Base-by-base conservation (phyloP, 805 yeast genomes). In the Suhomyces vadensis region DNA sequence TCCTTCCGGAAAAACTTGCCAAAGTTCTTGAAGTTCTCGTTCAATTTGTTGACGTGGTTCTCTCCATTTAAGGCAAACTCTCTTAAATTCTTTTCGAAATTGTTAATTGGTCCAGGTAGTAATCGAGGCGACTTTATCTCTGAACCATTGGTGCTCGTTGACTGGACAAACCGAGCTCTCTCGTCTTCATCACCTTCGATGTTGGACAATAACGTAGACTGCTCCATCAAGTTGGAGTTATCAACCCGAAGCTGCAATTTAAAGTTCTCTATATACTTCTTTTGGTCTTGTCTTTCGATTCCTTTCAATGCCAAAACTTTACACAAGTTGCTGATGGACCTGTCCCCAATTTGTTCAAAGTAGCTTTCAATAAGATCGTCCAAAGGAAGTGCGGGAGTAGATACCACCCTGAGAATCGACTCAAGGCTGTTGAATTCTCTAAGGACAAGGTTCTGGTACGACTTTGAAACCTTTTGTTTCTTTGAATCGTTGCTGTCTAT, bases 301-400 rank as follows among this genome's bases (percentile, higher is more conserved):
- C 85, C 84, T 59, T 87, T 87, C 46, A 87, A 69, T 17, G 72
- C 76, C 42, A 88, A 65, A 2, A 88, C 65, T 56, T 85, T 87
- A 46, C 65, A 62, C 58, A 87, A 87, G 57, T 88, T 88, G 8
- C 63, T 61, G 22, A 78, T 64, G 20, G 81, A 78, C 37, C 73
- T 73, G 63, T 88, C 96, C 6, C 83, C 83, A 41, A 88, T 73
- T 10, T 85, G 66, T 43, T 74, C 71, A 56, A 87, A 78, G 60
- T 88, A 88, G 55, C 74, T 79, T 37, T 79, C 77, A 1, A 86
- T 80, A 17, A 87, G 73, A 43, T 77, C 74, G n/a, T 71, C 77
- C 16, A 67, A 51, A 1, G 95, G 95, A n/a, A 78, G 74, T 5
- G 73, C 63, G 9, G 82, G 81, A 0, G 86, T 78, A 60, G 84